Evolutionary conservation across 2,329 filamentous ascomycete genomes (phyloP), one percentile per base, ranked within the genome.

Genomic region (Botryotinia globosa): DNA sequence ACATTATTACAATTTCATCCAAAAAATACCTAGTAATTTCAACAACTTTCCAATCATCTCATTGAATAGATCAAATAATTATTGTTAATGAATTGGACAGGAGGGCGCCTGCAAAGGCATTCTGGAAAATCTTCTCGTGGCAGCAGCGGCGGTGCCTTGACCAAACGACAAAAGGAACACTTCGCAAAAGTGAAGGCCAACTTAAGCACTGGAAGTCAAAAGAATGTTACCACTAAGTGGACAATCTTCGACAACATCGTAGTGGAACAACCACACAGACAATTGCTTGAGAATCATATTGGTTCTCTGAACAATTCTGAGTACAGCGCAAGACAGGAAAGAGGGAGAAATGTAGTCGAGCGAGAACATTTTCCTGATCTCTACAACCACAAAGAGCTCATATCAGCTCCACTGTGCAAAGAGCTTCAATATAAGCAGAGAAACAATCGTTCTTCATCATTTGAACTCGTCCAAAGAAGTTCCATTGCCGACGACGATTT

Each of bases 21-120:
- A 48, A 66, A 66, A 67, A 1, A 67, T n/a, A 12, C 10, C 34
- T 34, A 34, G 34, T 34, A 37, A 37, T 39, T 59, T 6, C 22
- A 39, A 18, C 25, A 32, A 3, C 29, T 22, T n/a, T 51, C 12
- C 12, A n/a, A 42, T 65, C 32, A 29, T 59, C 45, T 25, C 4
- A 56, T 56, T 44, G n/a, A 44, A 45, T 54, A 70, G 8, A 18
- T n/a, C 5, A 9, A 22, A 25, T 3, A 39, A 29, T 3, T 32
- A 14, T 61, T 22, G 6, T 67, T 45, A 56, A 86, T 86, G 85
- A 86, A 86, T 76, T 86, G 85, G 85, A 86, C 84, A 4, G 85
- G 85, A 74, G 84, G 84, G 42, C 83, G 80, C 65, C 80, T 86
- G 59, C 81, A 82, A 58, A 84, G 84, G 73, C 82, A 84, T 76